phyloP scores from a whole-genome alignment of 164 flowering plant genomes.

The Umbilicus rupestris region DNA sequence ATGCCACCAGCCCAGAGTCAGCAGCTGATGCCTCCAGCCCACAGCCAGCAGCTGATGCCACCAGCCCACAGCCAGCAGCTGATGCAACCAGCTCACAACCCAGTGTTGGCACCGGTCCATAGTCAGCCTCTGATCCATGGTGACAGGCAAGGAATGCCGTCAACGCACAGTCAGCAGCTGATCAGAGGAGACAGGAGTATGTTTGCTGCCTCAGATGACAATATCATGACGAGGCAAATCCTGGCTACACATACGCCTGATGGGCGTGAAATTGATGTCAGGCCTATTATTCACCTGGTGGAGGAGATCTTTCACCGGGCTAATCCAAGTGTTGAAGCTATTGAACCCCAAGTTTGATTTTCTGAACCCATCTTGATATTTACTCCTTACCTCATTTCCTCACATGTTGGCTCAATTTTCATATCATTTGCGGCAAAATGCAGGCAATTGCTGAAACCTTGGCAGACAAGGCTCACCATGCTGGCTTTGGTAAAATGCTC shows the following conservation, averaged over 20 bases:
- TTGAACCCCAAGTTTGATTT: neutral
- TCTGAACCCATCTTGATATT: neutral
- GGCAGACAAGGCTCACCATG: conserved; percentile 14
- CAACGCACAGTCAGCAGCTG: neutral
- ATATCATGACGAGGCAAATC: conserved; percentile 18
- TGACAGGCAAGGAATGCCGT: neutral
- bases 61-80: neutral
- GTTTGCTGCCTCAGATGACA: conserved; percentile 16
- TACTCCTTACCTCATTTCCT: neutral
- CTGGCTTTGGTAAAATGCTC: conserved; percentile 6
- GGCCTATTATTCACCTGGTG: conserved; percentile 20
- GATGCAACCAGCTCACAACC: neutral
- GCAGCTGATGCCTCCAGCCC: neutral
- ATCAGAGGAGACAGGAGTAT: conserved; percentile 2
- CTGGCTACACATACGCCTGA: conserved; percentile 25
- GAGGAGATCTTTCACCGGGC: conserved; percentile 22
- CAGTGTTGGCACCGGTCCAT: neutral
- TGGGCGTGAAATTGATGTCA: conserved; percentile 18
- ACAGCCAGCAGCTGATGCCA: neutral
- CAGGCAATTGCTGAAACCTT: conserved; percentile 6
- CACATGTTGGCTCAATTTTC: neutral
- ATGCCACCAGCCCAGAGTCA: neutral
- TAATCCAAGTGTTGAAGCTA: neutral
- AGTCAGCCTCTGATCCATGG: neutral
- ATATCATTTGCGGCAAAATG: neutral